Conservation (phyloP, 441 rosid species). For the Adansonia grandidieri region DNA sequence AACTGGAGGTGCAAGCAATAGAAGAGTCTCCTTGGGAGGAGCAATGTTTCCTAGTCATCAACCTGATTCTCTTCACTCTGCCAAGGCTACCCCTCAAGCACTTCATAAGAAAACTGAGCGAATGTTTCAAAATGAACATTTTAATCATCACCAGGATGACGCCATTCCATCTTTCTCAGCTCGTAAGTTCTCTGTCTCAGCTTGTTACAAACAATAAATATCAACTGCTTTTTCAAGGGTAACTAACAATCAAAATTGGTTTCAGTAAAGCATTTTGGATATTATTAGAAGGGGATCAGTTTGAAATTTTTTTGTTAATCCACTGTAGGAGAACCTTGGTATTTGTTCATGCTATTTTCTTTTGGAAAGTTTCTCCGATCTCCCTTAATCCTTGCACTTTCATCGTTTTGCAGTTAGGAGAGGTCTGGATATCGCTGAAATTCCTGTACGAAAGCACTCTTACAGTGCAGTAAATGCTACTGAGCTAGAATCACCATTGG, state of each 20-base stretch:
- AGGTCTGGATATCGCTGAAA: slow-evolving; percentile 76
- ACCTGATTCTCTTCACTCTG: slow-evolving; percentile 41
- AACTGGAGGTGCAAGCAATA: slow-evolving; percentile 59
- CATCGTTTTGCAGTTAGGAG: slow-evolving; percentile 56
- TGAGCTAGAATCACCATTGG: slow-evolving; percentile 66
- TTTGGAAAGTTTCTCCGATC: background rate
- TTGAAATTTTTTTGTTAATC: background rate
- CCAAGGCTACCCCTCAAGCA: slow-evolving; percentile 36
- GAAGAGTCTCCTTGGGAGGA: slow-evolving; percentile 70
- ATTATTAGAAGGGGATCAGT: background rate
- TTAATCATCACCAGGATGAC: slow-evolving; percentile 43
- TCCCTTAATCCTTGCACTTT: background rate
- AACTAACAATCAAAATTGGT: background rate
- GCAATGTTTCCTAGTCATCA: slow-evolving; percentile 58
- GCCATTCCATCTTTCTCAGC: slow-evolving; percentile 56
- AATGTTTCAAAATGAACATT: slow-evolving; percentile 42
- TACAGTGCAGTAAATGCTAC: slow-evolving; percentile 40
- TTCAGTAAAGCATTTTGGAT: background rate
- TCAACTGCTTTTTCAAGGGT: background rate
- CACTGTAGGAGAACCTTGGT: background rate
- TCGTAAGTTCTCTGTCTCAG: slow-evolving; percentile 44
- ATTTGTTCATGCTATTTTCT: no score
- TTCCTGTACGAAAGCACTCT: slow-evolving; percentile 56
- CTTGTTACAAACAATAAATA: slow-evolving; percentile 27
- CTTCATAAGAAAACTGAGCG: slow-evolving; percentile 53